phyloP scores from a whole-genome alignment of 2,329 filamentous ascomycete species.

The Fonsecaea erecta region DNA sequence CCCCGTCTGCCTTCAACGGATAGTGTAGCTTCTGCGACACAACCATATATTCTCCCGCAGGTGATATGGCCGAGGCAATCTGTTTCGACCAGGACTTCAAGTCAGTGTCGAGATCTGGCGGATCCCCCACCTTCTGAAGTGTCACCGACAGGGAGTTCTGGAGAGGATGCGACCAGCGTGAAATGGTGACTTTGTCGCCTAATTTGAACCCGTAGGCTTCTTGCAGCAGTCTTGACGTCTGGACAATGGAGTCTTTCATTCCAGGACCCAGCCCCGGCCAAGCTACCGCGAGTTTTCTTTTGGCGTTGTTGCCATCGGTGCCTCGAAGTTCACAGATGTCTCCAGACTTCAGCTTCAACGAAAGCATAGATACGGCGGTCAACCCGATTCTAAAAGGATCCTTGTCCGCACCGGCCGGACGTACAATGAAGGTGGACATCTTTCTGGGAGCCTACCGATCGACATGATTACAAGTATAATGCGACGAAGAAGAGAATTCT shows the following conservation, averaged over 20 bases:
- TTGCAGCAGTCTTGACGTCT: constrained; percentile 75
- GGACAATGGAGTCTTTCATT: constrained; percentile 68
- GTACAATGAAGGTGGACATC: constrained; percentile 55
- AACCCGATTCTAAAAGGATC: constrained; percentile 65
- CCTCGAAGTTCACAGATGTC: constrained; percentile 60
- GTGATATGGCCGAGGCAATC: constrained; percentile 56
- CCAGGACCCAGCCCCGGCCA: constrained; percentile 64
- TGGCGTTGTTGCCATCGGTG: constrained; percentile 4
- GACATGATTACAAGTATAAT: not conserved
- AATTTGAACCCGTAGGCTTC: constrained; percentile 74
- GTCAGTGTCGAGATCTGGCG: constrained; percentile 40
- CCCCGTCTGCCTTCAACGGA: constrained; percentile 2
- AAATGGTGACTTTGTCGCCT: constrained; percentile 69
- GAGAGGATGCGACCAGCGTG: constrained; percentile 56
- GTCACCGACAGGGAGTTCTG: constrained; percentile 63
- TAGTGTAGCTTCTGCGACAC: constrained; percentile 25
- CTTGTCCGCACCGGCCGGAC: constrained; percentile 59
- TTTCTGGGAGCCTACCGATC: not conserved
- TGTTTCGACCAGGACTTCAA: constrained; percentile 55
- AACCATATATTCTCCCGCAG: constrained; percentile 44
- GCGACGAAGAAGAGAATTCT: not conserved
- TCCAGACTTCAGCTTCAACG: constrained; percentile 61
- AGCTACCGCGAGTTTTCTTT: constrained; percentile 54
- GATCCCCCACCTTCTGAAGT: constrained; percentile 48
- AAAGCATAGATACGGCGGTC: constrained; percentile 60